Conservation (phyloP, 352 stramenopile genomes). For the Globisporangium nodosum region DNA sequence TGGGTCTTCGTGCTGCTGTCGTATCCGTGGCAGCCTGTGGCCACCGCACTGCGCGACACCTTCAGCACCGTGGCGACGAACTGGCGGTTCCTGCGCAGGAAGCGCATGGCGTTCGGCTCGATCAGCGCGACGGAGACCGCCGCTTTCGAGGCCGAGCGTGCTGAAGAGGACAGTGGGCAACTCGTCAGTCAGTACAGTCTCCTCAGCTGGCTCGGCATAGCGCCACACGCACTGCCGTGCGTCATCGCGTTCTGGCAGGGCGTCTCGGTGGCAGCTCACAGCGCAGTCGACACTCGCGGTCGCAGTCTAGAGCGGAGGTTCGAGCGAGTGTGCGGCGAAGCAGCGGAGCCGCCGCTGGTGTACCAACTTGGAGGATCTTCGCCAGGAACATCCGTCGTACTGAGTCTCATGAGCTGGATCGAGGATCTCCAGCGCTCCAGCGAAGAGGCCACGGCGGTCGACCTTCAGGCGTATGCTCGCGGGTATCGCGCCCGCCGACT, state of each 20-base stretch:
- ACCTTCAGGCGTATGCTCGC: slow-evolving; percentile 15
- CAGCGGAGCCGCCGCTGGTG: slow-evolving; percentile 1
- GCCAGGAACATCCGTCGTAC: background rate
- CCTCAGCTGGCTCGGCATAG: slow-evolving; percentile 24
- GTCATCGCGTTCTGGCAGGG: slow-evolving; percentile 41
- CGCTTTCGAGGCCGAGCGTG: background rate
- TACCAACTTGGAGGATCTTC: background rate
- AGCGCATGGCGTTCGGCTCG: slow-evolving; percentile 23
- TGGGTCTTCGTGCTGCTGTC: background rate
- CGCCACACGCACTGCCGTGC: slow-evolving; percentile 17
- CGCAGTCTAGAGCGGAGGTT: slow-evolving; percentile 7
- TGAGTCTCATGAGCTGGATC: slow-evolving; percentile 17
- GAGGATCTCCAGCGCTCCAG: slow-evolving; percentile 10
- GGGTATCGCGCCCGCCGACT: slow-evolving; percentile 10
- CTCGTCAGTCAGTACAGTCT: slow-evolving; percentile 18
- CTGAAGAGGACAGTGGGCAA: background rate
- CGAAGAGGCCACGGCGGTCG: slow-evolving; percentile 10
- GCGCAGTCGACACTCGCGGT: background rate
- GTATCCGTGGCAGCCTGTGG: background rate
- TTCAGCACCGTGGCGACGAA: slow-evolving; percentile 32
- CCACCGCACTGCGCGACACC: background rate
- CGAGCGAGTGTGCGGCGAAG: slow-evolving; percentile 9
- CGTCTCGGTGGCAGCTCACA: background rate
- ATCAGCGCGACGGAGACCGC: slow-evolving; percentile 20
- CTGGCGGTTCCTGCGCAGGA: slow-evolving; percentile 22